Percentiles rank a stretch among this genome's conserved stretches.
These are phyloP conservation scores for Mucor ambiguus DNA, from an alignment of 371 early-diverging fungal species.

Conservation along the genomic window DNA sequence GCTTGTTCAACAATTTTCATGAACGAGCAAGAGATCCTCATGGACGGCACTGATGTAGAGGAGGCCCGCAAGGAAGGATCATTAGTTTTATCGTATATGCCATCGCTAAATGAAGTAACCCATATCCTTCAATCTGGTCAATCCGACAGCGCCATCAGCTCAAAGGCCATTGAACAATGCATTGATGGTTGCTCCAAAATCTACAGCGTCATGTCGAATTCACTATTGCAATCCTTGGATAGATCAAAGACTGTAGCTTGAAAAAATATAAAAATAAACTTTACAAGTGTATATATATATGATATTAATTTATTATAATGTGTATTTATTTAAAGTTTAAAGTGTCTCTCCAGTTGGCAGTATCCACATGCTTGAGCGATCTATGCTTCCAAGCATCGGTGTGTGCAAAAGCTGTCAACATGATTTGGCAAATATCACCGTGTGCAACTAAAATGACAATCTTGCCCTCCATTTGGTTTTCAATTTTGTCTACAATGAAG, in stretches of 20 bases:
- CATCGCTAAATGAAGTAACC: slow-evolving; percentile 84
- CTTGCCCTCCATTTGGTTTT: slow-evolving; percentile 42
- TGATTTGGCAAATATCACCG: slow-evolving; percentile 53
- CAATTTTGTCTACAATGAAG: slow-evolving; percentile 44
- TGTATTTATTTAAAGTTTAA: slow-evolving; percentile 6
- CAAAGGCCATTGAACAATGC: slow-evolving; percentile 80
- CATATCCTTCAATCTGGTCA: slow-evolving; percentile 86
- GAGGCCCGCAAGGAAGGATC: slow-evolving; percentile 71
- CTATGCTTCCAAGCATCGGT: slow-evolving; percentile 50
- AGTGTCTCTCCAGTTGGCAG: slow-evolving; percentile 49
- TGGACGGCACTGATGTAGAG: slow-evolving; percentile 77
- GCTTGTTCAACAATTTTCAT: slow-evolving; percentile 74
- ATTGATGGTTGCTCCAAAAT: slow-evolving; percentile 84
- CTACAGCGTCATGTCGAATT: slow-evolving; percentile 71
- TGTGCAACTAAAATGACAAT: slow-evolving; percentile 48
- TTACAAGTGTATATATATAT: background rate
- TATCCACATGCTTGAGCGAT: slow-evolving; percentile 46
- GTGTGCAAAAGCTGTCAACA: slow-evolving; percentile 37
- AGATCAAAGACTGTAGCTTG: background rate
- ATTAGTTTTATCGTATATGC: slow-evolving; percentile 86
- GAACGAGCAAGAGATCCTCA: slow-evolving; percentile 49
- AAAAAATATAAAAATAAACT: background rate
- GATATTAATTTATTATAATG: background rate
- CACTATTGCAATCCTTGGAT: slow-evolving; percentile 44
- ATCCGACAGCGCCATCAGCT: slow-evolving; percentile 51